A percentile compares a stretch with the other conserved stretches of the same genome.
phyloP scores from a whole-genome alignment of 257 asterid species.

The Orobanche coerulescens region DNA sequence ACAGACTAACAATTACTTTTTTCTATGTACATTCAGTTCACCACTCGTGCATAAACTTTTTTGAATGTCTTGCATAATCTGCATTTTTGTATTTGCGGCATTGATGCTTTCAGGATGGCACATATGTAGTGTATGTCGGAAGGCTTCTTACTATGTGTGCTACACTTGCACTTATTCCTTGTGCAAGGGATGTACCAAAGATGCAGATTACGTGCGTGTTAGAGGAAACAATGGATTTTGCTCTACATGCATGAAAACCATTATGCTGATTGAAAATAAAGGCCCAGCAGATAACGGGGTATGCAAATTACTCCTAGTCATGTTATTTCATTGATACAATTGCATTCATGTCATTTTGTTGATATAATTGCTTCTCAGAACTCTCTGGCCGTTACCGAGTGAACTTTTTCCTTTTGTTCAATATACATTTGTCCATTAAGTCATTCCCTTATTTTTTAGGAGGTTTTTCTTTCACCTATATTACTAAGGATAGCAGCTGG shows the following conservation, averaged over 20 bases:
- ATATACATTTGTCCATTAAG: not conserved
- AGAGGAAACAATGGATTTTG: slow-evolving; percentile 86
- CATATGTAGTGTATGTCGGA: slow-evolving; percentile 73
- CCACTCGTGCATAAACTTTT: not conserved
- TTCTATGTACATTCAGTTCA: slow-evolving; percentile 2
- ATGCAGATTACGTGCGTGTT: slow-evolving; percentile 47
- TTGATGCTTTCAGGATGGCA: slow-evolving; percentile 73
- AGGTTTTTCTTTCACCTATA: not conserved
- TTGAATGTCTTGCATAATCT: not conserved
- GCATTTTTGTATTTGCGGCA: slow-evolving; percentile 4
- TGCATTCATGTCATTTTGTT: not conserved
- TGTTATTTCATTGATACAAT: not conserved
- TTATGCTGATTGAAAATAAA: slow-evolving; percentile 77
- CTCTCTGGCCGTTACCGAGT: not conserved
- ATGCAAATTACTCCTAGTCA: slow-evolving; percentile 23
- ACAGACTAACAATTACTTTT: not conserved
- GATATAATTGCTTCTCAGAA: too few relatives aligned
- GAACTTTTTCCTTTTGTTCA: not conserved
- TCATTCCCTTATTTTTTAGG: not conserved
- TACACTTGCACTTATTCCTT: slow-evolving; percentile 77
- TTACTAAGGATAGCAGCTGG: not conserved
- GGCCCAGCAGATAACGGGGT: slow-evolving; percentile 58
- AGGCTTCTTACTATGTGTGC: slow-evolving; percentile 62
- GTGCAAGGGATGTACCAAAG: slow-evolving; percentile 73
- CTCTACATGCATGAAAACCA: slow-evolving; percentile 67